A percentile compares a stretch with the other conserved stretches of the same genome.
phyloP scores from a whole-genome alignment of 2,329 filamentous ascomycete genomes.

The Alternaria metachromatica region DNA sequence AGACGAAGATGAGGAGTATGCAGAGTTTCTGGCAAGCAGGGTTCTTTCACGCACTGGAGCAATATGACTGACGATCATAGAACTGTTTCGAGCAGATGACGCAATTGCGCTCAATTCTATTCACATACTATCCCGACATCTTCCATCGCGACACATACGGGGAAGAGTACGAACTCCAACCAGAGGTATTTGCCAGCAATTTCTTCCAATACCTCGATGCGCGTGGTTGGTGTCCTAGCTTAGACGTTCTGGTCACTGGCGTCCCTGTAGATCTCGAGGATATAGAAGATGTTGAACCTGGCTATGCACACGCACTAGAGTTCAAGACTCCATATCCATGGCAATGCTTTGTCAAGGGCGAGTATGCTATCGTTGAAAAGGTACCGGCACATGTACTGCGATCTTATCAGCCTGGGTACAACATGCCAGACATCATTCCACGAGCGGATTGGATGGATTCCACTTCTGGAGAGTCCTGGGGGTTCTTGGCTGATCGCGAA shows the following conservation, averaged over 20 bases:
- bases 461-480: background rate
- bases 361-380: background rate
- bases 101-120: background rate
- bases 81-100: background rate
- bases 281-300: background rate
- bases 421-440: slow-evolving; percentile 6
- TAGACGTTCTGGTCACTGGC: background rate
- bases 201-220: background rate
- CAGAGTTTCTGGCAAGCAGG: background rate
- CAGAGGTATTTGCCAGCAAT: background rate
- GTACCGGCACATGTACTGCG: slow-evolving; percentile 1
- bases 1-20: no score
- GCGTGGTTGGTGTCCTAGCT: background rate
- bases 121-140: background rate
- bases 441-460: background rate
- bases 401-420: background rate
- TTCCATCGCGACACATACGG: background rate
- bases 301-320: background rate
- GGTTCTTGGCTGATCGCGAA: background rate
- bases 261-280: background rate
- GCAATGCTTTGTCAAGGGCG: slow-evolving; percentile 10
- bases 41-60: background rate
- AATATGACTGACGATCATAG: background rate
- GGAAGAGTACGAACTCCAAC: background rate
- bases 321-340: background rate